phyloP scores from a whole-genome alignment of 148 eudicot genomes.

The Fagopyrum homotropicum region DNA sequence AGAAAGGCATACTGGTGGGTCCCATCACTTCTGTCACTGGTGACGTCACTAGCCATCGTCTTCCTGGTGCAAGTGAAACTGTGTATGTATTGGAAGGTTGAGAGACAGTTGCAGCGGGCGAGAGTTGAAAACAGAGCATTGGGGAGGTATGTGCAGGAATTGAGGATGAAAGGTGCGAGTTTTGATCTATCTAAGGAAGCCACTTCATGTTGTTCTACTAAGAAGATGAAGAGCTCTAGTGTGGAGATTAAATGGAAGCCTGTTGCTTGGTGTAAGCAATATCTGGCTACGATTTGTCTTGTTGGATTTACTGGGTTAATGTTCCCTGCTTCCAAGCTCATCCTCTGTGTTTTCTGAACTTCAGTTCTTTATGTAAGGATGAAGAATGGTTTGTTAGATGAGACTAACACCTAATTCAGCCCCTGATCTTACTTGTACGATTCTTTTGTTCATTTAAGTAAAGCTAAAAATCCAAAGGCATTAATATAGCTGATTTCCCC shows the following conservation, averaged over 20 bases:
- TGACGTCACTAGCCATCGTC: slow-evolving; percentile 26
- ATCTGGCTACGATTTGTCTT: slow-evolving; percentile 22
- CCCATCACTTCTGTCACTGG: slow-evolving; percentile 36
- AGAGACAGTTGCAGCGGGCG: slow-evolving; percentile 42
- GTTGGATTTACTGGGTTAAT: slow-evolving; percentile 26
- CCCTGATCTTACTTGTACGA: no score
- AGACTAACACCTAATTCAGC: no score
- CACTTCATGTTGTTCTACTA: slow-evolving; percentile 32
- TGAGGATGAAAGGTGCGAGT: slow-evolving; percentile 64
- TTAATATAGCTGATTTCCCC: no score
- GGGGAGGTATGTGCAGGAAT: slow-evolving; percentile 50
- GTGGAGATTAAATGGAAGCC: slow-evolving; percentile 59
- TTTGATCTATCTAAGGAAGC: slow-evolving; percentile 43
- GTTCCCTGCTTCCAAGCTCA: slow-evolving; percentile 33
- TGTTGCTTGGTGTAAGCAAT: slow-evolving; percentile 21
- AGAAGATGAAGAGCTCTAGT: slow-evolving; percentile 70
- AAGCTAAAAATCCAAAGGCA: no score
- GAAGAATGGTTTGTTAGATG: no score
- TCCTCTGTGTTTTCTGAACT: not conserved
- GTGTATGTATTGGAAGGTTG: slow-evolving; percentile 60
- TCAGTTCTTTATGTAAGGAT: no score
- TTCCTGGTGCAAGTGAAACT: slow-evolving; percentile 53
- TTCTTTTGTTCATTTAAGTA: no score
- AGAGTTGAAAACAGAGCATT: slow-evolving; percentile 41
- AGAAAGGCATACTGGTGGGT: slow-evolving; percentile 45